A percentile compares a stretch with the other conserved stretches of the same genome.
These are phyloP conservation scores for Cladophialophora chaetospira DNA, from an alignment of 2,329 filamentous ascomycete genomes.

Conservation along the genomic window DNA sequence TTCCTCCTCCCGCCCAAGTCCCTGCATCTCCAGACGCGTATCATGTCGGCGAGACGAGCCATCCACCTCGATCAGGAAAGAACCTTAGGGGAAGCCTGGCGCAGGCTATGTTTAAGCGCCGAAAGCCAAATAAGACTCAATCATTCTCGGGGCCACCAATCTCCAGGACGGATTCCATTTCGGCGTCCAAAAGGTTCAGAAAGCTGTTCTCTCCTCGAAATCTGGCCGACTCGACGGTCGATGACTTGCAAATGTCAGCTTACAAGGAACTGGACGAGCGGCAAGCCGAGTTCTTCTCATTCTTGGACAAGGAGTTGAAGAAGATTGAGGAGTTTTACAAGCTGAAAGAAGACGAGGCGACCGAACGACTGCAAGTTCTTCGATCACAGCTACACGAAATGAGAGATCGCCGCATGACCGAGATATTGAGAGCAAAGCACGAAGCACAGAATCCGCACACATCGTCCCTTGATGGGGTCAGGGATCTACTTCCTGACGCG, in stretches of 20 bases:
- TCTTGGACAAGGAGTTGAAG: conserved; percentile 79
- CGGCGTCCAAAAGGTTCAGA: conserved; percentile 40
- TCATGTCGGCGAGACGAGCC: conserved; percentile 23
- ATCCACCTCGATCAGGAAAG: conserved; percentile 9
- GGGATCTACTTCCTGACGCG: conserved; percentile 20
- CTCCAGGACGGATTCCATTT: conserved; percentile 35
- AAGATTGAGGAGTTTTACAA: conserved; percentile 93
- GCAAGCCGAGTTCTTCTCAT: conserved; percentile 83
- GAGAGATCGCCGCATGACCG: conserved; percentile 77
- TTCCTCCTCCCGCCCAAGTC: conserved; percentile 25
- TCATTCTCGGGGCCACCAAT: conserved; percentile 22
- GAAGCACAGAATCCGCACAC: background rate
- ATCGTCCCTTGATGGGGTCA: background rate
- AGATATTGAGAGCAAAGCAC: conserved; percentile 53
- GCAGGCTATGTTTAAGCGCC: conserved; percentile 21
- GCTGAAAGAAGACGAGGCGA: conserved; percentile 83
- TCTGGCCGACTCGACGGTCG: conserved; percentile 42
- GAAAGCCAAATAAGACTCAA: conserved; percentile 10
- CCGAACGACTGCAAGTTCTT: conserved; percentile 67
- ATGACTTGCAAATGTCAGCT: conserved; percentile 56
- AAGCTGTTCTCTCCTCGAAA: conserved; percentile 41
- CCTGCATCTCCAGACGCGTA: conserved; percentile 22
- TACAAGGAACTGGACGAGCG: conserved; percentile 68
- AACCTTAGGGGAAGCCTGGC: conserved; percentile 20
- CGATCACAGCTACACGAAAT: conserved; percentile 89